A percentile compares a stretch with the other conserved stretches of the same genome.
These are phyloP conservation scores for Pisolithus microcarpus DNA, from an alignment of 768 basidiomycete species.

Conservation along the genomic window DNA sequence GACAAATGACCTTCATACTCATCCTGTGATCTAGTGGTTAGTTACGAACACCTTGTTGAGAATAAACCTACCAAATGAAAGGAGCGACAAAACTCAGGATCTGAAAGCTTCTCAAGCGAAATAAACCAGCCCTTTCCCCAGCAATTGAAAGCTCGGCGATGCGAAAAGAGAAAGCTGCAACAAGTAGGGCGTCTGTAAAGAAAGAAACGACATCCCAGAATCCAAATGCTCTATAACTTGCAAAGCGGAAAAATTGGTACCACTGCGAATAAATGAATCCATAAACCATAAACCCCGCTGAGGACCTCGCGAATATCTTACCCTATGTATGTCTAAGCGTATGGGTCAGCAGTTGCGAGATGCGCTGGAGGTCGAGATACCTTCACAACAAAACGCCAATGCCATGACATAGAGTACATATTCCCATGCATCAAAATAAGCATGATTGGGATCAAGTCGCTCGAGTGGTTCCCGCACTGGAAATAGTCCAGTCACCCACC, in stretches of 20 bases:
- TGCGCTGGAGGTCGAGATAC: constrained; percentile 40
- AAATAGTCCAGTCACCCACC: not conserved
- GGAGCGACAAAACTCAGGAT: constrained; percentile 83
- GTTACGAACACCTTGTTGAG: not conserved
- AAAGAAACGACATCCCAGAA: constrained; percentile 73
- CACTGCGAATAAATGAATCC: constrained; percentile 37
- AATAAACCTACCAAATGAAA: constrained; percentile 65
- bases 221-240: constrained; percentile 72
- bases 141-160: constrained; percentile 43
- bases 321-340: constrained; percentile 18
- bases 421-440: constrained; percentile 74
- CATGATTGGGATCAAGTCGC: constrained; percentile 47
- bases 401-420: constrained; percentile 71
- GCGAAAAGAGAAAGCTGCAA: constrained; percentile 70
- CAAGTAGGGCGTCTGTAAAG: constrained; percentile 64
- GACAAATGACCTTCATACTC: constrained; percentile 45
- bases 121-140: constrained; percentile 27
- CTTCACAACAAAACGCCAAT: constrained; percentile 73
- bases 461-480: constrained; percentile 74
- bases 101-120: constrained; percentile 74
- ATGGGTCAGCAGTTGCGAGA: constrained; percentile 17
- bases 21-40: constrained; percentile 46
- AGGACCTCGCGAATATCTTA: constrained; percentile 4
- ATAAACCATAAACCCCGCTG: not conserved
- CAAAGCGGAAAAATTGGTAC: constrained; percentile 63